Conservation (phyloP, 345 rosid species). For the Euphorbia pulcherrima region DNA sequence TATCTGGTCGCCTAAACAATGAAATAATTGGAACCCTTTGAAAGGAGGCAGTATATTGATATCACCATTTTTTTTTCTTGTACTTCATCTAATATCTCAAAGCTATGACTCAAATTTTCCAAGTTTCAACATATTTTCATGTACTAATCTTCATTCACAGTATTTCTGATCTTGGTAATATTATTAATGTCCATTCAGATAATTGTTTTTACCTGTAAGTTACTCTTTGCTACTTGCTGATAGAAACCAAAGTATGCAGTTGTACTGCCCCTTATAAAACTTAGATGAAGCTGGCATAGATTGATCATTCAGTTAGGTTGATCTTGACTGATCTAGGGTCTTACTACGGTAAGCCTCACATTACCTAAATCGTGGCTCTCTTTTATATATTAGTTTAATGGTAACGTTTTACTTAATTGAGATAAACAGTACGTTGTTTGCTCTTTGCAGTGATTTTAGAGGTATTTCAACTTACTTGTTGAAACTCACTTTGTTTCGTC, state of each 20-base stretch:
- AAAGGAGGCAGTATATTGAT: not conserved
- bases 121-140: conserved; percentile 15
- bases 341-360: not conserved
- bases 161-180: conserved; percentile 26
- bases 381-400: not conserved
- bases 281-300: conserved; percentile 10
- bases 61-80: not conserved
- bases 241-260: conserved; percentile 5
- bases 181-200: conserved; percentile 15
- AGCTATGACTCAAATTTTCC: conserved; percentile 3
- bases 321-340: not conserved
- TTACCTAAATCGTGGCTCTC: not conserved
- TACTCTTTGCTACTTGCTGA: conserved; percentile 7
- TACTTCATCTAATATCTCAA: not conserved
- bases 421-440: not conserved
- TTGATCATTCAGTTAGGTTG: not conserved
- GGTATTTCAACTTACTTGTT: not conserved
- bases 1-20: no score
- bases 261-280: not conserved
- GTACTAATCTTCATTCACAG: conserved; percentile 10
- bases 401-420: not conserved
- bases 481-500: not conserved
- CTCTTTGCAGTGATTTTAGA: not conserved
- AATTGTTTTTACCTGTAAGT: conserved; percentile 11
- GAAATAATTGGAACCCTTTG: no score